These are phyloP conservation scores for Digitaria exilis DNA, from an alignment of 202 grass and related monocot genomes.

Conservation along the genomic window DNA sequence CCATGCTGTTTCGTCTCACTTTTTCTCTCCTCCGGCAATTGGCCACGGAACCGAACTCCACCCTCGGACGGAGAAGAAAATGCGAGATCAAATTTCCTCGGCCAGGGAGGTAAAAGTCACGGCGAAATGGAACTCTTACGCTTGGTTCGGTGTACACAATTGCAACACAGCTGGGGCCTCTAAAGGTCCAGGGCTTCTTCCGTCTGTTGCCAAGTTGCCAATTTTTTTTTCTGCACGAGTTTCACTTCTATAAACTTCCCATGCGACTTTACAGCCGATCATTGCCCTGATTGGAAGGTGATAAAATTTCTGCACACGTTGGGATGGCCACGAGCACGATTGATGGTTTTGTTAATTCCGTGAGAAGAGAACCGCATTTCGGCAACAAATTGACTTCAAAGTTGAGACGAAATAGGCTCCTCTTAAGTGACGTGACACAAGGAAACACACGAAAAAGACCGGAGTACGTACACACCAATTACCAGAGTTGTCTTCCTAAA, in stretches of 20 bases:
- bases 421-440: constrained; percentile 19
- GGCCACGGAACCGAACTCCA: not conserved
- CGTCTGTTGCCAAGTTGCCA: not conserved
- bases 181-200: too few species aligned
- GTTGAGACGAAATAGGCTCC: not conserved
- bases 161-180: not conserved
- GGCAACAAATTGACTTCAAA: not conserved
- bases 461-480: too few species aligned
- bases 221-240: not conserved
- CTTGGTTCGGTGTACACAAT: not conserved
- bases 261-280: not conserved
- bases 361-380: not conserved
- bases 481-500: not conserved
- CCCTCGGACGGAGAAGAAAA: not conserved
- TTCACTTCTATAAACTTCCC: not conserved
- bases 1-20: not conserved
- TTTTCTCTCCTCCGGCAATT: not conserved
- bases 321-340: not conserved
- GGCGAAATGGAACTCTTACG: not conserved
- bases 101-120: not conserved
- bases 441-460: not conserved
- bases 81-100: not conserved
- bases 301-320: not conserved
- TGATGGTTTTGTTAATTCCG: not conserved
- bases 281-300: not conserved